Base-by-base conservation (phyloP, 1,139 yeast species). In the Lizanozyma gosingica region DNA sequence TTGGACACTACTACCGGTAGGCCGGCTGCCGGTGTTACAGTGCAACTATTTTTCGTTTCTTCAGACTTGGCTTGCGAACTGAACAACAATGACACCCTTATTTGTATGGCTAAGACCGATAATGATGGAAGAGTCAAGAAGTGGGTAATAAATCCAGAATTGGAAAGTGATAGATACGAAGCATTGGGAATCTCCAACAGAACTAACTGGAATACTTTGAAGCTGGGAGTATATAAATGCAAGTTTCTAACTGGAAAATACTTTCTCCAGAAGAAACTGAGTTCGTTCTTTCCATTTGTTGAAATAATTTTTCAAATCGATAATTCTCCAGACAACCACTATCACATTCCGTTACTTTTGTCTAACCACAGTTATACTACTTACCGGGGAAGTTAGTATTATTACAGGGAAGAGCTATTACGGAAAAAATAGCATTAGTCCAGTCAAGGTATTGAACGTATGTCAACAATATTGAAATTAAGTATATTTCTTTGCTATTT, bases 301-400 rank as follows among this genome's bases (percentile, higher is more conserved):
- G 96, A 87, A 46, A 83, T 87, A 37, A 67, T 72, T 1, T 87
- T 87, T 55, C 73, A 72, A 36, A 76, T 87, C 4, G 71, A 71
- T 9, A 65, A 71, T 47, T 82, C 83, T 0, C 82, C 90, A 0
- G 88, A 81, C 47, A 63, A 73, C 34, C 96, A 88, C 59, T 88
- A 86, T 60, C 97, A 88, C 56, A 80, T 88, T 42, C 97, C 97
- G 0, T 63, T 88, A 47, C 67, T 88, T 42, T 66, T 88, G 42
- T 80, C 95, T 36, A 85, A 85, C 55, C 84, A 80, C 59, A 83
- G 95, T 37, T 88, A 87, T 62, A 78, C 94, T 14, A 88, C 96
- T 0, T 88, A 88, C 62, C 73, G 96, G 47, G 97, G 97, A 3
- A 78, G 84, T 51, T 81, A n/a, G n/a, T n/a, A n/a, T n/a, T n/a